These are phyloP conservation scores for Mentha longifolia DNA, from an alignment of 257 asterid genomes.

Conservation along the genomic window DNA sequence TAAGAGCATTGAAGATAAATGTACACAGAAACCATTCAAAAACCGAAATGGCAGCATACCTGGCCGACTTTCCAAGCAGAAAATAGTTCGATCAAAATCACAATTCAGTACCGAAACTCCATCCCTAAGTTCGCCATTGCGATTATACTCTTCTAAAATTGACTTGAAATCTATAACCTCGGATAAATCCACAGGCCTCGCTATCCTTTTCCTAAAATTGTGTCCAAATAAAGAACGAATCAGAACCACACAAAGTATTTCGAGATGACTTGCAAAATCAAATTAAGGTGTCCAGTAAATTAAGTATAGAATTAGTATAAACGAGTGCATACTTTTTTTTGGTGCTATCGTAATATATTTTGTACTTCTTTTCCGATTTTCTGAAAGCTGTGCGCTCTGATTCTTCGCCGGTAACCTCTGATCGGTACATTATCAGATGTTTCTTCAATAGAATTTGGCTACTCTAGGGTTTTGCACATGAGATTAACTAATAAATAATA, in stretches of 20 bases:
- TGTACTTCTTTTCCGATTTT: slow-evolving; percentile 89
- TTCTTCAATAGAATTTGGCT: slow-evolving; percentile 23
- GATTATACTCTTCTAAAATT: slow-evolving; percentile 58
- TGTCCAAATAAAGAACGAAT: not conserved
- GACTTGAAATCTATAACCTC: slow-evolving; percentile 91
- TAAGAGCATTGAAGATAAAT: not conserved
- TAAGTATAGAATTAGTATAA: not conserved
- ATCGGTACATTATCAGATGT: slow-evolving; percentile 54
- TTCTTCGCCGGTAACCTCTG: slow-evolving; percentile 57
- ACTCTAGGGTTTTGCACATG: slow-evolving; percentile 43
- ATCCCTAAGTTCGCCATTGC: slow-evolving; percentile 53
- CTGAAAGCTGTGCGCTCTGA: slow-evolving; percentile 89
- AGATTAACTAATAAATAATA: not conserved
- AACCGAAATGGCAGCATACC: slow-evolving; percentile 50
- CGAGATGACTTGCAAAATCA: not conserved
- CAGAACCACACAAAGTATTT: not conserved
- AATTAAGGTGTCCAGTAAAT: not conserved
- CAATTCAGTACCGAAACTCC: slow-evolving; percentile 61
- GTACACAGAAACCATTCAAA: not conserved
- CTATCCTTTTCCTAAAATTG: slow-evolving; percentile 60
- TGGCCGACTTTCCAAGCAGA: slow-evolving; percentile 77
- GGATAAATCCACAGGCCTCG: slow-evolving; percentile 80
- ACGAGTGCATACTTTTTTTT: slow-evolving; percentile 60
- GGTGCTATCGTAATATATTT: slow-evolving; percentile 72
- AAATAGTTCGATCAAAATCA: slow-evolving; percentile 56